Conservation (phyloP, 31 red algal genomes). For the Asparagopsis taxiformis region DNA sequence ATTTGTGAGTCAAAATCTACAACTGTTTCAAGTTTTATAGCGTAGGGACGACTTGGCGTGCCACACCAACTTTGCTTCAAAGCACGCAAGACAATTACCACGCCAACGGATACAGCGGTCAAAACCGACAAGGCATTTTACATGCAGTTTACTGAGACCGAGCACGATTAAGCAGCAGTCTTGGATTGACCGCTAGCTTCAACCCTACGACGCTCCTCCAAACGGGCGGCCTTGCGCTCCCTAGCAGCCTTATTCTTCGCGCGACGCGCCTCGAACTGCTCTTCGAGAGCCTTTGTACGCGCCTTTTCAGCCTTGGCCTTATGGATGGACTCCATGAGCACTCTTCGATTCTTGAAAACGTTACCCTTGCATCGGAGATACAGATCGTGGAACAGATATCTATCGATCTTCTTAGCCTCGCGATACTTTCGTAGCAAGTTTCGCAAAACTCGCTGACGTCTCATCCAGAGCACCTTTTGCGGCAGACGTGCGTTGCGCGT, state of each 20-base stretch:
- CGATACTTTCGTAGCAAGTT: conserved; percentile 94
- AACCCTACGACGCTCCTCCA: conserved; percentile 74
- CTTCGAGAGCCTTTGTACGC: conserved; percentile 73
- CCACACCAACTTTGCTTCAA: no score
- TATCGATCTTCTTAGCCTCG: conserved; percentile 96
- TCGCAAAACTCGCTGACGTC: conserved; percentile 94
- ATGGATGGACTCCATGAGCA: conserved; percentile 99
- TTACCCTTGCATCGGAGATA: conserved; percentile 99
- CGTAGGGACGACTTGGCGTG: no score
- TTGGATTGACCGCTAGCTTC: conserved; percentile 20
- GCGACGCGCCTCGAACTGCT: conserved; percentile 90
- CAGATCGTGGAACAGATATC: conserved; percentile 94
- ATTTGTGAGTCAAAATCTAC: no score
- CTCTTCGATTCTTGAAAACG: conserved; percentile 99
- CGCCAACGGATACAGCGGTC: no score
- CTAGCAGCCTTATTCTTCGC: conserved; percentile 85
- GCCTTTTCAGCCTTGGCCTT: conserved; percentile 96
- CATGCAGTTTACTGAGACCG: no score
- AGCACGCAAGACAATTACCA: no score
- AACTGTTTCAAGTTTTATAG: no score
- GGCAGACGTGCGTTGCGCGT: conserved; percentile 97
- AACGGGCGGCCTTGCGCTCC: conserved; percentile 83
- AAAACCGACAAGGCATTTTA: no score
- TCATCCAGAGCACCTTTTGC: conserved; percentile 98
- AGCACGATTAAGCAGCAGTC: no score